Evolutionary conservation across 257 asterid species (phyloP).

Genomic region (Henckelia pumila): DNA sequence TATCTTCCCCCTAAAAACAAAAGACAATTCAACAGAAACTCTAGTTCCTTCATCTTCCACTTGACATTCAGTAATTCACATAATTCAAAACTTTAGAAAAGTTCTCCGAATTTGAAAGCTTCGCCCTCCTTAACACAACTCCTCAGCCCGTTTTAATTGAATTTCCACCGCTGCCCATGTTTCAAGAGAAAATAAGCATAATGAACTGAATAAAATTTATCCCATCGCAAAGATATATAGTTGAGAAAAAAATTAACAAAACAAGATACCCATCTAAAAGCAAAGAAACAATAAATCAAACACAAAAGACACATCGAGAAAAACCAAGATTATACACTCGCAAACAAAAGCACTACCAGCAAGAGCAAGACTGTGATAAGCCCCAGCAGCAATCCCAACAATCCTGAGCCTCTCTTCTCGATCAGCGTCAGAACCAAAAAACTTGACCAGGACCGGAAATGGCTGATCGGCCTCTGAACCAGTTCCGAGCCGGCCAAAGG

Average conservation of each 20-base stretch:
- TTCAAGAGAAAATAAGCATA: background rate
- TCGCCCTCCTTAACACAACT: background rate
- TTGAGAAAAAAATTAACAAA: background rate
- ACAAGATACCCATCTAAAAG: slow-evolving; percentile 1
- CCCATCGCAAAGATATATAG: no score
- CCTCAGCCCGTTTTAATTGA: no score
- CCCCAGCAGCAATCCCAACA: slow-evolving; percentile 79
- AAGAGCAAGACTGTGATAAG: slow-evolving; percentile 92
- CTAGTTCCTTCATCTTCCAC: background rate
- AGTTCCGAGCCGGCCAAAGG: slow-evolving; percentile 81
- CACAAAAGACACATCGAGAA: background rate
- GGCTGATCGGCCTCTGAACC: slow-evolving; percentile 66
- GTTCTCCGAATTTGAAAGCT: background rate
- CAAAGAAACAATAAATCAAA: slow-evolving; percentile 6
- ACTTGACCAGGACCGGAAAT: slow-evolving; percentile 49
- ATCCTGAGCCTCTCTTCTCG: slow-evolving; percentile 50
- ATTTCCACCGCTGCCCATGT: background rate
- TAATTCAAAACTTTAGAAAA: background rate
- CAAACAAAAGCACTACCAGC: slow-evolving; percentile 46
- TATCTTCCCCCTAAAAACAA: background rate
- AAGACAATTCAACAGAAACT: slow-evolving; percentile 2
- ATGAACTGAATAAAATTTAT: background rate
- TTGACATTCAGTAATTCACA: background rate
- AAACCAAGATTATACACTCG: background rate
- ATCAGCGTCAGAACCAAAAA: slow-evolving; percentile 47